Evolutionary conservation across 2,329 filamentous ascomycete species (phyloP).

Genomic region (Ascomycota sp.): DNA sequence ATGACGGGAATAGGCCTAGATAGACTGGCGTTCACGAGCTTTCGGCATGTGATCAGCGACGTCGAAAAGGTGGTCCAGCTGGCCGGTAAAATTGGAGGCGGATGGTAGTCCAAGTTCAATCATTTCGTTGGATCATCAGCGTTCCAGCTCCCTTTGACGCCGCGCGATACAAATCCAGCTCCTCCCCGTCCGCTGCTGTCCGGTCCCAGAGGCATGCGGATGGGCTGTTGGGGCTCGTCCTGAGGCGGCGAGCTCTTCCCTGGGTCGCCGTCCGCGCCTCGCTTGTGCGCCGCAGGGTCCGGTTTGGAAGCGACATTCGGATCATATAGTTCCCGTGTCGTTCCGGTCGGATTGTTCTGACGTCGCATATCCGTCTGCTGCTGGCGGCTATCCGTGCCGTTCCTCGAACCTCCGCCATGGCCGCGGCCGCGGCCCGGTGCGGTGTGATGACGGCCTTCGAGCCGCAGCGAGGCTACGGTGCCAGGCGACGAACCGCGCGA

Average conservation of each 20-base stretch:
- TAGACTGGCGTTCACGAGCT: slow-evolving; percentile 67
- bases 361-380: slow-evolving; percentile 3
- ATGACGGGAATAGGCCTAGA: slow-evolving; percentile 50
- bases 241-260: slow-evolving; percentile 21
- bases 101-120: slow-evolving; percentile 55
- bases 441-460: slow-evolving; percentile 11
- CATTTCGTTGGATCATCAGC: slow-evolving; percentile 3
- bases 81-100: slow-evolving; percentile 77
- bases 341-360: slow-evolving; percentile 17
- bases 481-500: slow-evolving; percentile 43
- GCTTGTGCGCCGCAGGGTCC: slow-evolving; percentile 25
- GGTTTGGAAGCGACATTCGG: slow-evolving; percentile 50
- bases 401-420: slow-evolving; percentile 15
- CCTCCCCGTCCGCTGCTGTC: slow-evolving; percentile 58
- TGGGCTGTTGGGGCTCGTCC: slow-evolving; percentile 45
- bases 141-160: slow-evolving; percentile 20
- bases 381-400: slow-evolving; percentile 3
- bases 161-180: slow-evolving; percentile 53
- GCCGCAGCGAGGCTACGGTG: slow-evolving; percentile 34
- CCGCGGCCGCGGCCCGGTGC: slow-evolving; percentile 27
- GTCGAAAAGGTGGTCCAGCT: slow-evolving; percentile 87
- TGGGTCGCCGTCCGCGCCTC: slow-evolving; percentile 16
- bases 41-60: slow-evolving; percentile 82
- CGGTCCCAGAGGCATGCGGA: slow-evolving; percentile 59
- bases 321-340: slow-evolving; percentile 66